These are phyloP conservation scores for Phytophthora pseudosyringae DNA, from an alignment of 352 stramenopile species.

Conservation along the genomic window DNA sequence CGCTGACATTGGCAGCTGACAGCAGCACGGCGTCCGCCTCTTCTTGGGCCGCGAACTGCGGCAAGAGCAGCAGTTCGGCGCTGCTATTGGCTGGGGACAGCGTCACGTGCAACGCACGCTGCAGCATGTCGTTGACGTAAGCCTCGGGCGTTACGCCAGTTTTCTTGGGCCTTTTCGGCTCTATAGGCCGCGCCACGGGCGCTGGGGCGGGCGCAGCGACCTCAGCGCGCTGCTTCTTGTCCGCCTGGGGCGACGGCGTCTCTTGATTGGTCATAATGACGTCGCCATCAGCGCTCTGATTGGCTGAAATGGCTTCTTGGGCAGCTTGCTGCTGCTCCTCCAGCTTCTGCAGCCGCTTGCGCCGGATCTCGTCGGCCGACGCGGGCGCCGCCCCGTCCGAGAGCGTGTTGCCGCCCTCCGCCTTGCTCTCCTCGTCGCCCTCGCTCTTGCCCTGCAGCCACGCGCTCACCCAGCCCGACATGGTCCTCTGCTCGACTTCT, in stretches of 20 bases:
- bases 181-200: slow-evolving; percentile 9
- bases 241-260: not conserved
- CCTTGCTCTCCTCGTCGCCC: slow-evolving; percentile 52
- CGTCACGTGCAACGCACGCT: slow-evolving; percentile 73
- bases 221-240: slow-evolving; percentile 35
- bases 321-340: slow-evolving; percentile 43
- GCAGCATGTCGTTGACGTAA: slow-evolving; percentile 82
- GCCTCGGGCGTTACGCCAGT: slow-evolving; percentile 43
- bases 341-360: slow-evolving; percentile 71
- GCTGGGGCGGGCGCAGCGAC: not conserved
- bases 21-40: slow-evolving; percentile 34
- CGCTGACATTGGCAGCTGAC: slow-evolving; percentile 54
- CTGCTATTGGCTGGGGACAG: slow-evolving; percentile 37
- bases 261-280: slow-evolving; percentile 36
- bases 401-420: slow-evolving; percentile 30
- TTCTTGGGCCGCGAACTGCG: slow-evolving; percentile 35
- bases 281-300: slow-evolving; percentile 22
- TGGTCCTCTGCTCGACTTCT: not conserved
- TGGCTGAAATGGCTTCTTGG: slow-evolving; percentile 32
- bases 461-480: slow-evolving; percentile 63
- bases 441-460: slow-evolving; percentile 61
- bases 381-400: slow-evolving; percentile 27
- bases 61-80: slow-evolving; percentile 48
- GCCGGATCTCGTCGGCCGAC: slow-evolving; percentile 57
- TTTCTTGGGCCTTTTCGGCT: slow-evolving; percentile 48